A percentile compares a stretch with the other conserved stretches of the same genome.
These are phyloP conservation scores for Catharanthus roseus DNA, from an alignment of 257 asterid genomes.

Conservation along the genomic window DNA sequence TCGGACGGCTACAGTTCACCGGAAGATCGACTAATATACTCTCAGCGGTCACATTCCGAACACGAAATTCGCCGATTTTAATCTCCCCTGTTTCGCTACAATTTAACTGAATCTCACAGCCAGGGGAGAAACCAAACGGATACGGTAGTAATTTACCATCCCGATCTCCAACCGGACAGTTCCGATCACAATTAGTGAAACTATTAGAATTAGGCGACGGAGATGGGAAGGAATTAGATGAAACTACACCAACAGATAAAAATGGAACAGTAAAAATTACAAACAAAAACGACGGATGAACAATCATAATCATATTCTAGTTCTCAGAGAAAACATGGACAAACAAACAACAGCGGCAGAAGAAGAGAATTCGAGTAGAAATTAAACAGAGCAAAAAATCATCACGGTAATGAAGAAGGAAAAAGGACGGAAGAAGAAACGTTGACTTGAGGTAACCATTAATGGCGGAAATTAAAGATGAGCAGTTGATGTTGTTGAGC, in stretches of 20 bases:
- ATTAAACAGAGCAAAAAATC: neutral
- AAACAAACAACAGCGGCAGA: neutral
- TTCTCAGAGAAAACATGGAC: neutral
- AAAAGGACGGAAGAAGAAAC: neutral
- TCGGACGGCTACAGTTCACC: slow-evolving; percentile 48
- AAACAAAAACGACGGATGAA: neutral
- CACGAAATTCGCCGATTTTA: slow-evolving; percentile 33
- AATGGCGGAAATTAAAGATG: slow-evolving; percentile 25
- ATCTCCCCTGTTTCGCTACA: slow-evolving; percentile 29
- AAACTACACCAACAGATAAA: neutral
- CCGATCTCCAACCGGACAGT: slow-evolving; percentile 22
- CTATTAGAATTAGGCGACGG: slow-evolving; percentile 19
- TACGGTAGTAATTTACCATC: slow-evolving; percentile 23
- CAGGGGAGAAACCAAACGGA: slow-evolving; percentile 66
- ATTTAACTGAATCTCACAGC: slow-evolving; percentile 42
- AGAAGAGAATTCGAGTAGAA: neutral
- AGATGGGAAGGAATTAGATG: slow-evolving; percentile 1
- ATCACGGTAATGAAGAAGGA: neutral
- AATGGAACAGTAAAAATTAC: slow-evolving; percentile 1
- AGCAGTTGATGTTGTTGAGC: slow-evolving; percentile 38
- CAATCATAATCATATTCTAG: neutral
- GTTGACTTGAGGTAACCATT: slow-evolving; percentile 29
- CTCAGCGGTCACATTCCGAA: slow-evolving; percentile 48
- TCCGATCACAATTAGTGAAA: slow-evolving; percentile 22
- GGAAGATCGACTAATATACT: slow-evolving; percentile 40